phyloP scores from a whole-genome alignment of 2,329 filamentous ascomycete genomes.

The Neofusicoccum umdonicola region DNA sequence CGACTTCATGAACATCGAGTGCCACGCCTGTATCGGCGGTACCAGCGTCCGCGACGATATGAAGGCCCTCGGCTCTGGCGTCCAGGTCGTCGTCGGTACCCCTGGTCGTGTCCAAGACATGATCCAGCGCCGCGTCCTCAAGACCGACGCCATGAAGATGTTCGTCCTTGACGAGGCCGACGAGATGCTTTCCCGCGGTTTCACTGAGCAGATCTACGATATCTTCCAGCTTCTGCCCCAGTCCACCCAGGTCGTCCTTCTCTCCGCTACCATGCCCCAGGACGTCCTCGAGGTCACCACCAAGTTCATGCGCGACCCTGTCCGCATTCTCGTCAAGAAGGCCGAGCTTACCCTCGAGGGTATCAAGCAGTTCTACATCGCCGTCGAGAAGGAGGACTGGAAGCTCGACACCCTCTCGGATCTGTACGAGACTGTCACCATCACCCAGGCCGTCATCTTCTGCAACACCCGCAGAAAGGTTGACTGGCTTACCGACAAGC shows the following conservation, averaged over 20 bases:
- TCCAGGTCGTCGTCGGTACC: conserved; percentile 96
- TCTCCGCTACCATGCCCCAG: conserved; percentile 98
- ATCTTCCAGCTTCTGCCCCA: conserved; percentile 99
- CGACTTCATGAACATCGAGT: conserved; percentile 99
- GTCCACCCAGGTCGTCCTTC: conserved; percentile 95
- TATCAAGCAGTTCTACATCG: conserved; percentile 99
- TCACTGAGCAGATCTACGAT: conserved; percentile 99
- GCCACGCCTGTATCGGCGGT: conserved; percentile 98
- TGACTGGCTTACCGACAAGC: conserved; percentile 99
- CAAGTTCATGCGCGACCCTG: conserved; percentile 99
- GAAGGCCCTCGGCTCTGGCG: conserved; percentile 93
- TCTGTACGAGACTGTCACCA: conserved; percentile 98
- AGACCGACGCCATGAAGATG: conserved; percentile 99
- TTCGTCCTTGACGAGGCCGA: conserved; percentile 99
- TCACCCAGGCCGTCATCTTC: conserved; percentile 99
- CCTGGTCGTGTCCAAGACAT: conserved; percentile 99
- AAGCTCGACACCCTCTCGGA: conserved; percentile 99
- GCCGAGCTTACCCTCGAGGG: conserved; percentile 98
- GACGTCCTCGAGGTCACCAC: conserved; percentile 99
- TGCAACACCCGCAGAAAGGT: conserved; percentile 99
- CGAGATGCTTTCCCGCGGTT: conserved; percentile 98
- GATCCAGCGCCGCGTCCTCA: conserved; percentile 96
- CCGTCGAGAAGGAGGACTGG: conserved; percentile 99
- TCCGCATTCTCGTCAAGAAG: conserved; percentile 99
- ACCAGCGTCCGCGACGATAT: conserved; percentile 98